Evolutionary conservation across 768 basidiomycete species (phyloP).

Genomic region (Cystofilobasidium capitatum): DNA sequence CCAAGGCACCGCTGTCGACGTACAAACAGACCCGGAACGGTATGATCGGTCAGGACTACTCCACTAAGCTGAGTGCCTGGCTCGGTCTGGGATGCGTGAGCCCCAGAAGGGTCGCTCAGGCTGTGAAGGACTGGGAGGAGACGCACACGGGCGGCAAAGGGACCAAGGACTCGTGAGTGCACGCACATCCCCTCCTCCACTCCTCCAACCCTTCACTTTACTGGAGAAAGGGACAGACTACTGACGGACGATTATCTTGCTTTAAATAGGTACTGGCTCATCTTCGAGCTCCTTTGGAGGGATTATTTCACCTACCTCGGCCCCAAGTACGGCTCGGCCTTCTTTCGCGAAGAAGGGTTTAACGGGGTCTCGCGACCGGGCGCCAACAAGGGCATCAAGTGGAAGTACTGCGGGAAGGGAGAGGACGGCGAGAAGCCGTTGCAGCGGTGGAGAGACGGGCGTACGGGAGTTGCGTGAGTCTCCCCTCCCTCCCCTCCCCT

Average conservation of each 20-base stretch:
- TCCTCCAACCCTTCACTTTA: too few relatives aligned
- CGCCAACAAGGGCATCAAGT: not conserved
- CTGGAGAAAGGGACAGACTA: too few relatives aligned
- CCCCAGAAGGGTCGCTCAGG: conserved; percentile 28
- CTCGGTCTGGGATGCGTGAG: conserved; percentile 39
- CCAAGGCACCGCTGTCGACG: conserved; percentile 30
- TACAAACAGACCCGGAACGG: conserved; percentile 44
- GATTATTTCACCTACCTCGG: conserved; percentile 43
- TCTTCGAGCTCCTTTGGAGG: conserved; percentile 44
- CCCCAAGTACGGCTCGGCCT: conserved; percentile 34
- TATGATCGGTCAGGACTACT: conserved; percentile 41
- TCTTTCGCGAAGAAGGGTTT: conserved; percentile 33
- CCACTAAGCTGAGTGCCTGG: conserved; percentile 43
- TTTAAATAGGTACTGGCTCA: conserved; percentile 21
- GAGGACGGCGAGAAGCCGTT: conserved; percentile 31
- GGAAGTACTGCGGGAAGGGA: conserved; percentile 30
- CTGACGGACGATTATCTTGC: not conserved
- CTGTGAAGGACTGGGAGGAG: conserved; percentile 18
- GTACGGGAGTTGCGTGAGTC: conserved; percentile 40
- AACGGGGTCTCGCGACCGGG: conserved; percentile 7
- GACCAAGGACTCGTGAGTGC: conserved; percentile 21
- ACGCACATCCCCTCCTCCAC: not conserved
- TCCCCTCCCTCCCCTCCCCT: not conserved
- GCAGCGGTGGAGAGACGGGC: conserved; percentile 38
- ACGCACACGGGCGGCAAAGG: conserved; percentile 10